phyloP scores from a whole-genome alignment of 371 early-diverging fungal genomes.

The Cladochytrium tenue region DNA sequence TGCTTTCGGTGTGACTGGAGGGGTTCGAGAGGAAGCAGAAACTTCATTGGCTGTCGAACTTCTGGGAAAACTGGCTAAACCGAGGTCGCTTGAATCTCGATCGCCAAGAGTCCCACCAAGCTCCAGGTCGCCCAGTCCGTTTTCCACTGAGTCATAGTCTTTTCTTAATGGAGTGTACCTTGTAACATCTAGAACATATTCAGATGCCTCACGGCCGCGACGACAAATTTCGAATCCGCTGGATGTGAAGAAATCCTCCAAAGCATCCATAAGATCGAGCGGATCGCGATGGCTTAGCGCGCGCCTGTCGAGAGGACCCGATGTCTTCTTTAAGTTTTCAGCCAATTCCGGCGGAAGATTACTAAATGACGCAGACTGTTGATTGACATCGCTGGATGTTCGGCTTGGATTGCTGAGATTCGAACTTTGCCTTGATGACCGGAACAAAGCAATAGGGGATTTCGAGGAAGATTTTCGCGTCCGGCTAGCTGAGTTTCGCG shows the following conservation, averaged over 20 bases:
- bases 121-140: background rate
- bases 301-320: slow-evolving; percentile 44
- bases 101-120: background rate
- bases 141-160: background rate
- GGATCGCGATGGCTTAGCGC: slow-evolving; percentile 35
- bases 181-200: background rate
- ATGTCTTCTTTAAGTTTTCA: too few relatives aligned
- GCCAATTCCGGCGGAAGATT: background rate
- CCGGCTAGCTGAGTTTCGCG: background rate
- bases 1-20: background rate
- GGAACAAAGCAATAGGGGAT: background rate
- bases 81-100: background rate
- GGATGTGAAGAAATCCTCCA: slow-evolving; percentile 16
- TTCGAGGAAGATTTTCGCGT: background rate
- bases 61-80: background rate
- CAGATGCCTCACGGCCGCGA: slow-evolving; percentile 4
- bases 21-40: background rate
- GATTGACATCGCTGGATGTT: background rate
- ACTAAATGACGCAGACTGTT: background rate
- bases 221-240: slow-evolving; percentile 32
- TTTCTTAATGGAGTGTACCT: too few relatives aligned
- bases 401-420: background rate
- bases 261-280: slow-evolving; percentile 20
- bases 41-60: background rate
- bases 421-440: background rate